phyloP scores from a whole-genome alignment of 306 rosid genomes.

The Malus domestica region ASM211411v1 NC_041797.1:1141001-1141500 shows the following conservation, averaged over 20 bases:
- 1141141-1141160: constrained; percentile 71
- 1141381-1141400: constrained; percentile 61
- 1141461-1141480: constrained; percentile 76
- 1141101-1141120: constrained; percentile 90
- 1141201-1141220: constrained; percentile 24
- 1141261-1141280: constrained; percentile 84
- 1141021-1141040: constrained; percentile 71
- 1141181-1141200: constrained; percentile 36
- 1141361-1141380: constrained; percentile 89
- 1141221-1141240: constrained; percentile 26
- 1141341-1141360: constrained; percentile 98
- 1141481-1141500: constrained; percentile 10
- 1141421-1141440: constrained; percentile 94
- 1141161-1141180: constrained; percentile 59
- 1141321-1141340: constrained; percentile 77
- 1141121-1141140: constrained; percentile 73
- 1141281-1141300: constrained; percentile 88
- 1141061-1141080: constrained; percentile 64
- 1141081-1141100: constrained; percentile 72
- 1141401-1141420: constrained; percentile 85
- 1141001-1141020: constrained; percentile 48
- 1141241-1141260: constrained; percentile 54
- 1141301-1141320: constrained; percentile 97
- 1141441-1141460: constrained; percentile 90
- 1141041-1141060: constrained; percentile 86